phyloP scores from a whole-genome alignment of 306 rosid species.

The Cucurbita ficifolia region DNA sequence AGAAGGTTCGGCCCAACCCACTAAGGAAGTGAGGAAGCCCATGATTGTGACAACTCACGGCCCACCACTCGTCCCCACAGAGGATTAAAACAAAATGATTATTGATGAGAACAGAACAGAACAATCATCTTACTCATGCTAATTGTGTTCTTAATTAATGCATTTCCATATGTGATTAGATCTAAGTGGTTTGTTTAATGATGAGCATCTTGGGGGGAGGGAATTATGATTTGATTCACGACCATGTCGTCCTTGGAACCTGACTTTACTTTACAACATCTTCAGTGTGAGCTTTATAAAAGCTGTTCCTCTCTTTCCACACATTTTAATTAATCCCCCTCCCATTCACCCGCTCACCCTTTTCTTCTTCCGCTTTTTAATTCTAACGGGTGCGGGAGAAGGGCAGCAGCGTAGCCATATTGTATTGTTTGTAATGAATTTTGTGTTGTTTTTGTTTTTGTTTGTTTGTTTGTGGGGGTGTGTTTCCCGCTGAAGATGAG shows the following conservation, averaged over 20 bases:
- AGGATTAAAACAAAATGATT: no score
- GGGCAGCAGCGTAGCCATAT: background rate
- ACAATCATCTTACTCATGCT: no score
- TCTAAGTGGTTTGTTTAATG: no score
- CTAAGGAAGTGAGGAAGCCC: slow-evolving; percentile 2
- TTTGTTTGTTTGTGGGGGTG: slow-evolving; percentile 81
- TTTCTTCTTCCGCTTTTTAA: no score
- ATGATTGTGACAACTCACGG: slow-evolving; percentile 1
- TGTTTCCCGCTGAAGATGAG: slow-evolving; percentile 37
- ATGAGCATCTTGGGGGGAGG: background rate
- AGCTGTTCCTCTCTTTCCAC: background rate
- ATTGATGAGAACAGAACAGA: no score
- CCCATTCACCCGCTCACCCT: background rate
- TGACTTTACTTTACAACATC: slow-evolving; percentile 6
- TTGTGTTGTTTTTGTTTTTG: background rate
- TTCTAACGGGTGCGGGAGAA: background rate
- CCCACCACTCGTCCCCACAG: background rate
- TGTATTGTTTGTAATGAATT: slow-evolving; percentile 1
- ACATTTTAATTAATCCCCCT: slow-evolving; percentile 23
- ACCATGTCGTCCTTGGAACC: slow-evolving; percentile 7
- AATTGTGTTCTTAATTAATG: no score
- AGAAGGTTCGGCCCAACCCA: slow-evolving; percentile 7
- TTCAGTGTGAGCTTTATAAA: slow-evolving; percentile 10
- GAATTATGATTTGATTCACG: slow-evolving; percentile 21
- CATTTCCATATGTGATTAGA: no score